These are phyloP conservation scores for Volvox carteri DNA, from an alignment of 163 green algal species.

Conservation along the genomic window DNA sequence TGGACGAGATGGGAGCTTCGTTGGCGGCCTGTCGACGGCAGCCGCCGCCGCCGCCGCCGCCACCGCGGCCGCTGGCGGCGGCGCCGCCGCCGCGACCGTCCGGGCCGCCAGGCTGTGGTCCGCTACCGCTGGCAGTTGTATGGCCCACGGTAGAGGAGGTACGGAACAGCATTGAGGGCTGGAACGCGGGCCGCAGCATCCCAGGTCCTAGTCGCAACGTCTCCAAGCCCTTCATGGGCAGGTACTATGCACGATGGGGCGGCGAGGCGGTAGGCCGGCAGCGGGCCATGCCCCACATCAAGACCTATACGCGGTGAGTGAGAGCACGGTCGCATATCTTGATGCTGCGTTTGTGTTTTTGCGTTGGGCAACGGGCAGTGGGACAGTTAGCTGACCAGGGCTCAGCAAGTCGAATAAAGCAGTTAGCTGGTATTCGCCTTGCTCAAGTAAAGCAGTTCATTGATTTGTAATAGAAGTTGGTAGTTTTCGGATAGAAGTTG, in stretches of 20 bases:
- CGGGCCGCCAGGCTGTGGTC: slow-evolving; percentile 3
- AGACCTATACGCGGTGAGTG: slow-evolving; percentile 35
- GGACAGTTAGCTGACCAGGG: no score
- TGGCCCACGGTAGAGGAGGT: slow-evolving; percentile 86
- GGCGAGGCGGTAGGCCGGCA: slow-evolving; percentile 71
- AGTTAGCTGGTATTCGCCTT: no score
- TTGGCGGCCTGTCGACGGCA: slow-evolving; percentile 59
- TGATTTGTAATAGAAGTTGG: no score
- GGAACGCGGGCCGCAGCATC: slow-evolving; percentile 78
- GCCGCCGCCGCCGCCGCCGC: slow-evolving; percentile 5
- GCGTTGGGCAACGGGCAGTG: no score
- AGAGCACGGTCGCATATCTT: background rate
- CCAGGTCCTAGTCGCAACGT: slow-evolving; percentile 80
- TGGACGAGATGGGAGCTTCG: slow-evolving; percentile 72
- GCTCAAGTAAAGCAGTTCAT: no score
- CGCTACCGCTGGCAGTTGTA: slow-evolving; percentile 73
- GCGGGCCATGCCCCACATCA: slow-evolving; percentile 88
- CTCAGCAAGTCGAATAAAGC: no score
- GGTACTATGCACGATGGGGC: slow-evolving; percentile 70
- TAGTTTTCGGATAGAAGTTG: no score
- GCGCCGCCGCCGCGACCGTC: background rate
- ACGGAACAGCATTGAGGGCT: slow-evolving; percentile 82
- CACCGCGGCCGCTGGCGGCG: no score
- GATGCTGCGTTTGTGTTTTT: no score
- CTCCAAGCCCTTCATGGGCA: slow-evolving; percentile 74